Evolutionary conservation across 176 grass and related monocot species (phyloP), one percentile per base, ranked within the genome.

Genomic region (Musa acuminata): DNA sequence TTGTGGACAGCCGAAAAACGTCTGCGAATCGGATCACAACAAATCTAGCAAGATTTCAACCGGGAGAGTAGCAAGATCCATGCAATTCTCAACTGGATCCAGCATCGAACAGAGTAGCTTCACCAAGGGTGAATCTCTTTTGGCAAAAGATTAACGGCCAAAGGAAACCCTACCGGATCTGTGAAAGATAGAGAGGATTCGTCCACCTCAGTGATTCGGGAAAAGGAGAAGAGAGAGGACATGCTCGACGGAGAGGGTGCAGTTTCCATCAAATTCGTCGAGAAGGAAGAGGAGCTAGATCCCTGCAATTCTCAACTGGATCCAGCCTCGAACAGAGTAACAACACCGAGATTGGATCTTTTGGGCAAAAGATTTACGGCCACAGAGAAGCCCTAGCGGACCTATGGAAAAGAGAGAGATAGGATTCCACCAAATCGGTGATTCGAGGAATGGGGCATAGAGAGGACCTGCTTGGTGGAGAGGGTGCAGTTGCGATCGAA

Each of bases 401-500:
- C n/a, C 43, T 25, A 25, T 0, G 21, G 10, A 19, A 11, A 19
- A 52, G 21, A 69, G 19, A 2, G 48, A 48, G 13, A 48, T 16
- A 69, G 6, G 21, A 52, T 26, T 9, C 13, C 21, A 24, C 58
- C 19, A 59, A 85, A 52, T 82, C 29, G 27, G 29, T 79, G 67
- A 72, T 25, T 16, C 1, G 16, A 1, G 71, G 25, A 8, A 19
- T 14, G 19, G n/a, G 63, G 25, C 27, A 5, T 14, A 27, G 23
- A 26, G 27, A 68, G 49, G 8, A 86, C 95, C 95, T 98, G 90
- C 67, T 87, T 90, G 13, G 90, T 86, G 77, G 83, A 84, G 63
- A 93, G 88, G 58, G 95, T 87, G 82, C 90, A 98, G 74, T 93
- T 72, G 71, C 90, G 90, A 82, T 93, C 89, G 80, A 93, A 81